phyloP scores from a whole-genome alignment of 2,329 filamentous ascomycete genomes.

The Exophiala sideris region DNA sequence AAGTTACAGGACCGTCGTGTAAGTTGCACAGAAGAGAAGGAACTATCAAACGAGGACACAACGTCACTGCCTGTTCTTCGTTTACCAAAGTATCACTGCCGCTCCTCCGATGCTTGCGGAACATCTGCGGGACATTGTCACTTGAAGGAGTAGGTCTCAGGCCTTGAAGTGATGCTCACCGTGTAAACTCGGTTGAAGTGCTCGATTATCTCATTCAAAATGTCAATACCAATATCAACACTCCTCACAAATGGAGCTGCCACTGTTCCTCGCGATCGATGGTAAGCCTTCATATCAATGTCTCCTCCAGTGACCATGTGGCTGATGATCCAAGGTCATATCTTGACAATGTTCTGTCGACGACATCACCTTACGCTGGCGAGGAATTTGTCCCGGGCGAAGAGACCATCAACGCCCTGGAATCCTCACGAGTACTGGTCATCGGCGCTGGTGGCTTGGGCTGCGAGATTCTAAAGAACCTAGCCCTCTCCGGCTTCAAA shows the following conservation, averaged over 20 bases:
- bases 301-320: neutral
- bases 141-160: too few relatives aligned
- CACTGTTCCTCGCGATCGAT: slow-evolving; percentile 26
- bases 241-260: slow-evolving; percentile 22
- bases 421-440: slow-evolving; percentile 68
- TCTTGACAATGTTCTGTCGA: slow-evolving; percentile 74
- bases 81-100: too few relatives aligned
- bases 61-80: too few relatives aligned
- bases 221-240: slow-evolving; percentile 18
- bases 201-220: neutral
- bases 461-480: slow-evolving; percentile 94
- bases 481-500: slow-evolving; percentile 92
- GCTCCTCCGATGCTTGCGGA: too few relatives aligned
- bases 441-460: slow-evolving; percentile 83
- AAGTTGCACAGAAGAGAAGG: too few relatives aligned
- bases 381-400: slow-evolving; percentile 53
- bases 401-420: slow-evolving; percentile 55
- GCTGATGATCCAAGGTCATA: slow-evolving; percentile 63
- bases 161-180: too few relatives aligned
- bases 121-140: too few relatives aligned
- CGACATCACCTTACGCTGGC: slow-evolving; percentile 77
- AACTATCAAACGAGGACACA: too few relatives aligned
- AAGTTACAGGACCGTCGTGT: too few relatives aligned
- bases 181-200: too few relatives aligned
- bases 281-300: slow-evolving; percentile 26